Base-by-base conservation (phyloP, 768 basidiomycete species). In the Russula dissimulans region DNA sequence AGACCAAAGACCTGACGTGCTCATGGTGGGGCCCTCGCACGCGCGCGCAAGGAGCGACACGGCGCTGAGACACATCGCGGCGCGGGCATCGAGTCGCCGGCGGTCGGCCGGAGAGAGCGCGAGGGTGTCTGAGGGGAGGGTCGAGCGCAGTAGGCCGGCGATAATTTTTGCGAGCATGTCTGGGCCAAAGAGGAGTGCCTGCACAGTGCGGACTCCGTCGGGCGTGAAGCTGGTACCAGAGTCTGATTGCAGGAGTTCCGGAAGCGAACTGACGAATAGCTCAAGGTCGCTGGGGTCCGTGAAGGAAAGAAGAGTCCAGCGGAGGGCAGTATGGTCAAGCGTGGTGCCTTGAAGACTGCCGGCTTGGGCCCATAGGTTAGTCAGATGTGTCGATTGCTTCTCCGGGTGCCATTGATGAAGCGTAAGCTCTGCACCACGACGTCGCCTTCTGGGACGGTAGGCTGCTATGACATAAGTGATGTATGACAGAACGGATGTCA, bases 291-390 rank as follows among this genome's bases (percentile, higher is more conserved):
- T 45, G 49, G 18, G 49, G 8, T 52, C 55, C 7, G 54, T 61
- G 49, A 61, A 36, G 29, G 49, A 43, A 7, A 52, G 43, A 12
- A 61, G 43, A 7, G 60, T 61, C 60, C 60, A 61, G 22, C 60
- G 55, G 49, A 61, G 60, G 34, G 60, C 60, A 10, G 44, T 46
- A 38, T 56, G 60, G 42, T 61, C 60, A 34, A 61, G 60, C 15
- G 51, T 49, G 1, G 49, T 43, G 29, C 60, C 60, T 49, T 60
- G 41, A 14, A 7, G 43, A 17, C 18, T 41, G 49, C 49, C 49
- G 14, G 17, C 36, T 3, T 22, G 43, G 18, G 48, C 34, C 60
- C 60, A 61, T 12, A 39, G 55, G 1, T 34, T 11, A 4, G 60
- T 46, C n/a, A 61, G 54, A 46, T 51, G 44, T 1, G 48, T 36